phyloP scores from a whole-genome alignment of 371 early-diverging fungal genomes.

The Mucor indicus region DNA sequence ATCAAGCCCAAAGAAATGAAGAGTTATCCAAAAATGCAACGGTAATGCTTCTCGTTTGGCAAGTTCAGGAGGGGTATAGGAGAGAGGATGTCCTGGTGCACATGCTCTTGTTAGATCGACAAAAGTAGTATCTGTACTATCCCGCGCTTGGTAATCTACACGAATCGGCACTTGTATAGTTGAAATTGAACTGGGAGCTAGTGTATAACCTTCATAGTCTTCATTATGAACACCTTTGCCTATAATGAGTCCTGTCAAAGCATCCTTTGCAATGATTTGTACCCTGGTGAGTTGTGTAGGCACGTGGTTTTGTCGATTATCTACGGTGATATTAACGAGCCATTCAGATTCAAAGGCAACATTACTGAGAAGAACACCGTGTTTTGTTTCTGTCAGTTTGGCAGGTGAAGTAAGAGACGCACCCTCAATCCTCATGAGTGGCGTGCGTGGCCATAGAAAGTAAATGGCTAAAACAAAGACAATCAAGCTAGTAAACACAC shows the following conservation, averaged over 20 bases:
- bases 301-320: constrained; percentile 29
- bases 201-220: background rate
- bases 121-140: constrained; percentile 27
- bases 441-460: constrained; percentile 32
- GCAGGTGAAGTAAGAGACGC: constrained; percentile 14
- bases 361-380: constrained; percentile 14
- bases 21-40: constrained; percentile 31
- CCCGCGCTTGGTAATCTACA: constrained; percentile 34
- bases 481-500: constrained; percentile 13
- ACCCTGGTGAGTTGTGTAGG: constrained; percentile 21
- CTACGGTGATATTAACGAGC: constrained; percentile 24
- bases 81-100: constrained; percentile 4
- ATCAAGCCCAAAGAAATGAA: constrained; percentile 28
- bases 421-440: constrained; percentile 31
- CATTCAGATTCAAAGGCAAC: constrained; percentile 28
- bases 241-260: constrained; percentile 27
- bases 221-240: constrained; percentile 19
- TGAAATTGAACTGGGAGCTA: constrained; percentile 16
- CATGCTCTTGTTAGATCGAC: constrained; percentile 27
- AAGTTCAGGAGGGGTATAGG: too few species aligned
- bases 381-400: constrained; percentile 17
- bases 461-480: constrained; percentile 15
- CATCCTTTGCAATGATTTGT: constrained; percentile 23
- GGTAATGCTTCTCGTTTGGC: too few species aligned
- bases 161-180: constrained; percentile 25